Evolutionary conservation across 148 eudicot genomes (phyloP).

Genomic region (Silene uniflora): DNA sequence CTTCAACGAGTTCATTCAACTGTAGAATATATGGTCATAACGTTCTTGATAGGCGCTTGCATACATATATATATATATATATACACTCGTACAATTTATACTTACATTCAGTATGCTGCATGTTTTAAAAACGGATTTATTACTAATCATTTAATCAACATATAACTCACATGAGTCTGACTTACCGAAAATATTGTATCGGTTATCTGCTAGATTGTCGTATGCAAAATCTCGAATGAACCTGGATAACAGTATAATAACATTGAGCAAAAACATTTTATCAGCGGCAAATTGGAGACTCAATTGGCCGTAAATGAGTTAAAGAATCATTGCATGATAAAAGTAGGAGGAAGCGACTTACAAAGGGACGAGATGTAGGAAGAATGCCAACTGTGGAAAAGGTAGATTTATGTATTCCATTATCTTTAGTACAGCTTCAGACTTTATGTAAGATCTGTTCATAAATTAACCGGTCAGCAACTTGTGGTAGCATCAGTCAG

Average conservation of each 20-base stretch:
- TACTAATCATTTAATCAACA: constrained; percentile 20
- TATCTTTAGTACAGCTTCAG: constrained; percentile 94
- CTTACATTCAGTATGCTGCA: not conserved
- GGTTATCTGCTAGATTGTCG: constrained; percentile 88
- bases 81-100: no score
- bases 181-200: constrained; percentile 79
- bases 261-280: not conserved
- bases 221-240: constrained; percentile 85
- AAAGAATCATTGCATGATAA: not conserved
- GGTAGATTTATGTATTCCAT: constrained; percentile 95
- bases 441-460: constrained; percentile 78
- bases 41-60: no score
- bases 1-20: no score
- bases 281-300: not conserved
- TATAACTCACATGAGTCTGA: constrained; percentile 86
- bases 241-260: constrained; percentile 33
- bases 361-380: constrained; percentile 77
- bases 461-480: not conserved
- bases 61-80: no score
- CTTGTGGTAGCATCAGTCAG: not conserved
- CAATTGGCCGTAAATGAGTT: not conserved
- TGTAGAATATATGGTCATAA: no score
- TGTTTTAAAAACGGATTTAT: not conserved
- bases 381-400: constrained; percentile 84
- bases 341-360: constrained; percentile 19